A percentile compares a stretch with the other conserved stretches of the same genome.
Evolutionary conservation across 2,329 filamentous ascomycete genomes (phyloP).

Genomic region (Botryotinia narcissicola): DNA sequence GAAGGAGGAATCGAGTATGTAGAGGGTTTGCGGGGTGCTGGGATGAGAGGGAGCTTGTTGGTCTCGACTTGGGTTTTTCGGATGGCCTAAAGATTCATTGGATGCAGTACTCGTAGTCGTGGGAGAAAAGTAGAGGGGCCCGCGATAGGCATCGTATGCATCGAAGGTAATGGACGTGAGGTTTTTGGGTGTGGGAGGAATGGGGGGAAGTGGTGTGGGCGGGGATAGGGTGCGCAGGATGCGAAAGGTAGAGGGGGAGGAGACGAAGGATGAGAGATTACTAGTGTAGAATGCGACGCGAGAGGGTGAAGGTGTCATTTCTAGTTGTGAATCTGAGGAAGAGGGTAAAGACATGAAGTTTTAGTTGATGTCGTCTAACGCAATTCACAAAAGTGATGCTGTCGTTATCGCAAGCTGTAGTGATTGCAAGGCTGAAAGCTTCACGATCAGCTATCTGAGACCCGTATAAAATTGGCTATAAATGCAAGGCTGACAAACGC

Average conservation of each 20-base stretch:
- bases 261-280: slow-evolving; percentile 32
- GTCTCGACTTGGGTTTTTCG: background rate
- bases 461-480: background rate
- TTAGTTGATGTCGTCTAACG: background rate
- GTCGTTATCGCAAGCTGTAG: background rate
- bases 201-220: slow-evolving; percentile 26
- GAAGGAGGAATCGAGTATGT: slow-evolving; percentile 66
- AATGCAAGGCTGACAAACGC: background rate
- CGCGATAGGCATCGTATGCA: background rate
- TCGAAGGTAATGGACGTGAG: background rate
- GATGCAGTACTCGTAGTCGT: background rate
- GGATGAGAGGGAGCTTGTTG: slow-evolving; percentile 18
- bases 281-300: slow-evolving; percentile 22
- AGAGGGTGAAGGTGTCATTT: background rate
- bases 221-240: slow-evolving; percentile 31
- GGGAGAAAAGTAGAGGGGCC: background rate
- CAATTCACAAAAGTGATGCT: background rate
- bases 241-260: slow-evolving; percentile 32
- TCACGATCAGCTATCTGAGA: background rate
- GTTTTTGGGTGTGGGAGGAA: slow-evolving; percentile 44
- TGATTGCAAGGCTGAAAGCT: background rate
- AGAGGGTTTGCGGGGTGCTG: slow-evolving; percentile 41
- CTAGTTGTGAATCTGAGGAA: background rate
- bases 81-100: background rate
- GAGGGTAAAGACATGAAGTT: background rate